A percentile compares a stretch with the other conserved stretches of the same genome.
Conservation (phyloP, 78 protist species). For the Paulinella micropora region DNA sequence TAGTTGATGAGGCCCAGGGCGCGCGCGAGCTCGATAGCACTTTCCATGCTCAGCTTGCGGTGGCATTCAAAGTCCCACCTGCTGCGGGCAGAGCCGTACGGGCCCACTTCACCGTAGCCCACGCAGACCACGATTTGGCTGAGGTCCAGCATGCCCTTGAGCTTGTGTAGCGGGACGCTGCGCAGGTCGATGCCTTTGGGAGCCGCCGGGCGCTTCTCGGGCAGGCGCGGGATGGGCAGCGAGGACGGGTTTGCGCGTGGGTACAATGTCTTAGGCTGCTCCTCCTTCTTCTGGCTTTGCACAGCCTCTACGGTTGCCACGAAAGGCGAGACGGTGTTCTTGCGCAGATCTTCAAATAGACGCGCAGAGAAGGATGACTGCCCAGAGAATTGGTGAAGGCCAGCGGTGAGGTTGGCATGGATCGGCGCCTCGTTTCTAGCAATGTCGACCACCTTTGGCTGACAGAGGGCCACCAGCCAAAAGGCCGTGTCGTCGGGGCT, state of each 20-base stretch:
- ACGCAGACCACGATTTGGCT: constrained; percentile 22
- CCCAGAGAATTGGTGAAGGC: neutral
- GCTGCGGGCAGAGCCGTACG: constrained; percentile 40
- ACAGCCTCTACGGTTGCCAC: neutral
- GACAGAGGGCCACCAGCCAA: constrained; percentile 30
- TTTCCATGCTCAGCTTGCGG: constrained; percentile 47
- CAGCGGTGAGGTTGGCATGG: constrained; percentile 44
- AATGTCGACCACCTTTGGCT: constrained; percentile 2
- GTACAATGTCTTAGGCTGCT: neutral
- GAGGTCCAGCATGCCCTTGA: constrained; percentile 34
- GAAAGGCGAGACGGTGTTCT: neutral
- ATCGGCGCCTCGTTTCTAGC: constrained; percentile 32
- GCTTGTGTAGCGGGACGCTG: too few relatives aligned
- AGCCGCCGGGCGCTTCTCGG: too few relatives aligned
- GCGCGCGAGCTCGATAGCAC: constrained; percentile 53
- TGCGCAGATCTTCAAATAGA: too few relatives aligned
- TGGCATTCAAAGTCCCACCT: constrained; percentile 16
- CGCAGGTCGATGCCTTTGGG: too few relatives aligned
- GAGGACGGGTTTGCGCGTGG: neutral
- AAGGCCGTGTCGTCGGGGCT: constrained; percentile 34
- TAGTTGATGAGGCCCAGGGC: constrained; percentile 37
- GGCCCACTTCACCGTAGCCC: constrained; percentile 63
- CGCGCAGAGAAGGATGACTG: too few relatives aligned
- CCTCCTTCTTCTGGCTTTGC: neutral
- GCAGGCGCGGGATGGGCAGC: too few relatives aligned